Conservation (phyloP, 768 basidiomycete genomes). For the Pulveroboletus ravenelii region DNA sequence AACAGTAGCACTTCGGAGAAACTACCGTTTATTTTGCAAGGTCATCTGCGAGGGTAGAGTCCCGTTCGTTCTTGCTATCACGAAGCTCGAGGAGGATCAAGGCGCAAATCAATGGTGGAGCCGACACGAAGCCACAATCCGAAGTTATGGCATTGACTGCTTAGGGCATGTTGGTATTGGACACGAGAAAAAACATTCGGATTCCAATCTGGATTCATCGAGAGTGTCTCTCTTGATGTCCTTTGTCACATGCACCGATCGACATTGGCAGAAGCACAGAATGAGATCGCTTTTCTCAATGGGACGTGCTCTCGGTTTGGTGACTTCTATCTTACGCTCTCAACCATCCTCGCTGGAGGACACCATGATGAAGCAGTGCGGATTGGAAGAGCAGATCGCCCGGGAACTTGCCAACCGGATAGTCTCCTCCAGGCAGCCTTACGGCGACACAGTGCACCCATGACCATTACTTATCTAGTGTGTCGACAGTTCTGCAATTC, state of each 20-base stretch:
- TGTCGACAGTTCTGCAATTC: neutral
- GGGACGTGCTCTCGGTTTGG: constrained; percentile 2
- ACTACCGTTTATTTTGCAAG: constrained; percentile 26
- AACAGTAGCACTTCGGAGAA: constrained; percentile 23
- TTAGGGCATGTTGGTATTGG: constrained; percentile 33
- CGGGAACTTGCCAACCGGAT: constrained; percentile 18
- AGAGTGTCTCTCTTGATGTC: constrained; percentile 22
- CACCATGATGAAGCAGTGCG: constrained; percentile 16
- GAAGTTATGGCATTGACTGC: constrained; percentile 13
- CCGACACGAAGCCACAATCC: constrained; percentile 16
- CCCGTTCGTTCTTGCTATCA: constrained; percentile 28
- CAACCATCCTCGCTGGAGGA: constrained; percentile 7
- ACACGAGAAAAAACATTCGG: constrained; percentile 18
- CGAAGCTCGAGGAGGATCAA: constrained; percentile 24
- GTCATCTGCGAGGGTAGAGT: constrained; percentile 24
- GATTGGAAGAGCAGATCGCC: constrained; percentile 17
- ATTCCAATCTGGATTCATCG: constrained; percentile 16
- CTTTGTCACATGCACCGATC: constrained; percentile 11
- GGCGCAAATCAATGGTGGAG: constrained; percentile 35
- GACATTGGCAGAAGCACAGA: constrained; percentile 5
- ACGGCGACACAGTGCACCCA: neutral
- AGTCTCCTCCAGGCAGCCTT: neutral
- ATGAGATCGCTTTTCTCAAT: constrained; percentile 4
- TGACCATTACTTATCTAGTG: neutral
- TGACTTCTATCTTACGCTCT: constrained; percentile 9